Evolutionary conservation across 768 basidiomycete species (phyloP), one percentile per base, ranked within the genome.

Genomic region (Trametes elegans): DNA sequence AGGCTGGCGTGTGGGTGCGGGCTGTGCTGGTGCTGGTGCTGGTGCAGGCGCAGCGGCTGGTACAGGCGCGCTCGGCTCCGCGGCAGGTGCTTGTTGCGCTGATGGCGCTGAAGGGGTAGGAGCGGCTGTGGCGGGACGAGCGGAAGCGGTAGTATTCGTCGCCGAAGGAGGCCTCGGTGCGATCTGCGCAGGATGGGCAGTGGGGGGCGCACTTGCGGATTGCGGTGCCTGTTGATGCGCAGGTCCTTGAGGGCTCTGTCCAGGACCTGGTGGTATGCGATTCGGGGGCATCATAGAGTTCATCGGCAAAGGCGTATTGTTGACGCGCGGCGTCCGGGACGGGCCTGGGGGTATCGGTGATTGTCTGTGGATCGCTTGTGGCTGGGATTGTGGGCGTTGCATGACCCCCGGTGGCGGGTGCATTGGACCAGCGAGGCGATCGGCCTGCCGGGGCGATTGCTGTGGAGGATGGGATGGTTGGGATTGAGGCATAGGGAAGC

Each of bases 371-470:
- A 51, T 47, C 19, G 69, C 71, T 53, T 81, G 82, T 3, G 80
- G 82, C 54, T 85, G 85, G 3, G 84, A 84, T 46, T 80, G 83
- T 21, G 84, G 83, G 35, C 81, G 75, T 58, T 73, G 79, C 36
- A 59, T 23, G 13, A 35, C 11, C 4, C 44, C 46, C 3, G 31
- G 19, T 2, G 10, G 51, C 9, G 57, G 54, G 77, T 78, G 53
- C 49, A 64, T 53, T 58, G 70, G 74, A 19, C 45, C 51, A 28
- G 65, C 62, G 38, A 63, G 63, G 46, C 77, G 78, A 18, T 71
- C 59, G 48, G 72, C 70, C 45, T 73, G 73, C 40, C 72, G 75
- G 4, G 78, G 76, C 38, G 79, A 77, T 55, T 79, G 76, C 52
- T 77, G 80, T 10, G 66, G 53, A 18, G 59, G 61, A 19, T 62